Evolutionary conservation across 2,329 filamentous ascomycete species (phyloP), one percentile per base, ranked within the genome.

Genomic region (Microcera coccophila): DNA sequence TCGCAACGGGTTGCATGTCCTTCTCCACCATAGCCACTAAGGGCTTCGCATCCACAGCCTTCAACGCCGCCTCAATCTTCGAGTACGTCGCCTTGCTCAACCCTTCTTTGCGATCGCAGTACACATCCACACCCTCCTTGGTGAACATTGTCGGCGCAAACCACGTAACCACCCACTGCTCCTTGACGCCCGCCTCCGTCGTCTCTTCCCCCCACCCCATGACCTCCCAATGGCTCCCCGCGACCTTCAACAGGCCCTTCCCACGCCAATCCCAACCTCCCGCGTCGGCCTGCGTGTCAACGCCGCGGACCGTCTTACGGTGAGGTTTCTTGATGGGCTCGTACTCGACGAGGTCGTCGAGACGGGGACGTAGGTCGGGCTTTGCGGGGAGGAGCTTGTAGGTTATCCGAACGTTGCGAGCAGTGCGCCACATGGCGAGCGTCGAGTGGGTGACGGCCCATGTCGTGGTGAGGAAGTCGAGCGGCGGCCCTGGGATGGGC

Each of bases 141-240:
- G 88, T 93, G 55, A 95, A 94, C 34, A 90, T 54, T 18, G 87
- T 94, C 58, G 86, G 83, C 49, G 84, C 82, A 64, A 95, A 95
- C 74, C 84, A 91, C 4, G 87, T 94, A 12, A 95, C 86, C 2
- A 79, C 81, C 86, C 87, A 95, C 54, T 75, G 74, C 63, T 81
- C 77, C 36, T 55, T 62, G 8, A 57, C 61, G 1, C 66, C 66
- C 22, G 62, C 70, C 12, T 66, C 61, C 17, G 65, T 53, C 24
- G 60, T 55, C 17, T 63, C 61, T 59, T 84, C 76, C 4, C 87
- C 87, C 73, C 80, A 90, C 3, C 84, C 87, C 15, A 94, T 65
- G 2, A 93, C 69, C 72, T 95, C 87, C 89, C 89, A 95, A 59
- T 88, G 82, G 35, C 79, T 84, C 14, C 73, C 76, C 19, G 86